A percentile compares a stretch with the other conserved stretches of the same genome.
phyloP scores from a whole-genome alignment of 352 stramenopile genomes.

The Aphanomyces euteiches region DNA sequence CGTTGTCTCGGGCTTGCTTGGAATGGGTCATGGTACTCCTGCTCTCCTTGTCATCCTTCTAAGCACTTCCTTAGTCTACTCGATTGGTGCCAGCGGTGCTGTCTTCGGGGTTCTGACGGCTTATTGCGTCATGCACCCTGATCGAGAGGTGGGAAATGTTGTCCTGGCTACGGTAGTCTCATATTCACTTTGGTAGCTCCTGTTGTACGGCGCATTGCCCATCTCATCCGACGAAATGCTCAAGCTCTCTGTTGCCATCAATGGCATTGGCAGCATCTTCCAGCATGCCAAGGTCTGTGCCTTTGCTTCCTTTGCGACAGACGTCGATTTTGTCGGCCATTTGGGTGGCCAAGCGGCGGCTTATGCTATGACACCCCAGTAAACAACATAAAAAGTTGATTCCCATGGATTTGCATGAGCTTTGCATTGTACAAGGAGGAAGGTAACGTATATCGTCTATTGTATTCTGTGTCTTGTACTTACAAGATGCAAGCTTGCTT shows the following conservation, averaged over 20 bases:
- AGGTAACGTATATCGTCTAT: too few species aligned
- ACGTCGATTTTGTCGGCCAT: conserved; percentile 73
- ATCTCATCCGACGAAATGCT: conserved; percentile 61
- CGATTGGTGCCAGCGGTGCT: conserved; percentile 71
- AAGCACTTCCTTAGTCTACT: conserved; percentile 50
- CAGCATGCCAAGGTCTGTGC: conserved; percentile 44
- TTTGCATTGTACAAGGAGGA: background rate
- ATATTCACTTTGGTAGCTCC: conserved; percentile 36
- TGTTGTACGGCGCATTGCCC: conserved; percentile 53
- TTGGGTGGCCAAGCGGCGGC: conserved; percentile 61
- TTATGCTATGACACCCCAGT: conserved; percentile 36
- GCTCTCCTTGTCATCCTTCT: background rate
- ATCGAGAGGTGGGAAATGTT: conserved; percentile 47
- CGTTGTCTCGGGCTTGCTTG: conserved; percentile 58
- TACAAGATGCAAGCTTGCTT: conserved; percentile 29
- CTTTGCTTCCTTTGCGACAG: background rate
- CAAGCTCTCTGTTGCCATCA: conserved; percentile 58
- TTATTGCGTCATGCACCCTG: conserved; percentile 69
- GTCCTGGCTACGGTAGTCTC: background rate
- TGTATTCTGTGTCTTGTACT: too few species aligned
- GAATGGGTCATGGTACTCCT: conserved; percentile 47
- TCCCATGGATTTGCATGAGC: conserved; percentile 2
- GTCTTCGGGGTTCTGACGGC: conserved; percentile 77
- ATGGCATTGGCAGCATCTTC: conserved; percentile 54
- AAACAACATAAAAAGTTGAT: background rate